These are phyloP conservation scores for Hanseniaspora jakobsenii DNA, from an alignment of 805 yeast genomes.

Conservation along the genomic window DNA sequence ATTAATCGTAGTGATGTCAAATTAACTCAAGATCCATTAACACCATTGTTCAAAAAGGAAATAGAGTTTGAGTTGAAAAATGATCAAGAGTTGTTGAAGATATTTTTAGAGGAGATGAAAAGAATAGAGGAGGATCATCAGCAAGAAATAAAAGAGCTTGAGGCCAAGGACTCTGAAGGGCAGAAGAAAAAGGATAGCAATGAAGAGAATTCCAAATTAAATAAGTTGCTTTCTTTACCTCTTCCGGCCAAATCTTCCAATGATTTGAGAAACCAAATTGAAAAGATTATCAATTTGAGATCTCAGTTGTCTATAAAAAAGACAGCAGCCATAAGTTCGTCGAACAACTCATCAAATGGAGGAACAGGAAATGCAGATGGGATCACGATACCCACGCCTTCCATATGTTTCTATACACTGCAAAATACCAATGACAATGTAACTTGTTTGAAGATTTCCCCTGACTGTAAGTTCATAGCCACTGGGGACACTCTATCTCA, in stretches of 20 bases:
- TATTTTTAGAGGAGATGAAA: conserved; percentile 17
- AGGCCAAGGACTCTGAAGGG: conserved; percentile 14
- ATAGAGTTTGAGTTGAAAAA: conserved; percentile 71
- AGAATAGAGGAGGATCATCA: conserved; percentile 20
- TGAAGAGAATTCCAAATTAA: too few relatives aligned
- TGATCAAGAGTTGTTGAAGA: conserved; percentile 47
- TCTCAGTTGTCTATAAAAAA: conserved; percentile 42
- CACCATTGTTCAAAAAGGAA: conserved; percentile 73
- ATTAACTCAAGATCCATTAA: conserved; percentile 75
- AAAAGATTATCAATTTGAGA: conserved; percentile 61
- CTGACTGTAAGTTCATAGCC: conserved; percentile 75
- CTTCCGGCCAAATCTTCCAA: conserved; percentile 70
- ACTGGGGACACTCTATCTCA: conserved; percentile 48
- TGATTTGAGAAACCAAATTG: conserved; percentile 69
- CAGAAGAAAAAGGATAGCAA: conserved; percentile 36
- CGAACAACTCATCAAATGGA: too few relatives aligned
- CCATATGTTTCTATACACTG: conserved; percentile 95
- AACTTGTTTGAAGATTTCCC: conserved; percentile 77
- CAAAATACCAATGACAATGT: conserved; percentile 86
- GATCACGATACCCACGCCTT: conserved; percentile 57
- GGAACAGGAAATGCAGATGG: not conserved
- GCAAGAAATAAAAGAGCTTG: conserved; percentile 18
- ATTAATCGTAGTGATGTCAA: conserved; percentile 63
- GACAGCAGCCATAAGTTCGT: not conserved
- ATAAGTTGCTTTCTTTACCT: too few relatives aligned